Conservation (phyloP, 1,284 basidiomycete species). For the Apiotrichum mycotoxinovorans region DNA sequence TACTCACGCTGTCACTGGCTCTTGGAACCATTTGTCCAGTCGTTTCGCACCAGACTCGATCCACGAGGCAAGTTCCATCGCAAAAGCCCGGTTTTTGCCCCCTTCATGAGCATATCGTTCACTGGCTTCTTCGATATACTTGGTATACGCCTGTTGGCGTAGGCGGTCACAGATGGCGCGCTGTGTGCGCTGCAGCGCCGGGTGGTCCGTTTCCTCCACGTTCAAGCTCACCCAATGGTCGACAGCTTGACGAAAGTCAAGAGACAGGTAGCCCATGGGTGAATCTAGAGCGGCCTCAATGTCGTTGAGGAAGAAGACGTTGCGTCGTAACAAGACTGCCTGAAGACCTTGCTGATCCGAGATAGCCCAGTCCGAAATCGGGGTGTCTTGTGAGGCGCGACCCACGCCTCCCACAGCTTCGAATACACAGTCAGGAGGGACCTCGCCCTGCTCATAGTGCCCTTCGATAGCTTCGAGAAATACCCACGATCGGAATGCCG, state of each 20-base stretch:
- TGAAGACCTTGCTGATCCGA: conserved; percentile 56
- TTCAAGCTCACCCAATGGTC: conserved; percentile 65
- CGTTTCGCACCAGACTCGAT: conserved; percentile 79
- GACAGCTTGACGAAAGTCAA: conserved; percentile 68
- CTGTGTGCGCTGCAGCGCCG: conserved; percentile 47
- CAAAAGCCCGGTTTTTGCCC: conserved; percentile 33
- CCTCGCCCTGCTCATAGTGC: conserved; percentile 83
- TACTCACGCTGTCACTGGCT: conserved; percentile 71
- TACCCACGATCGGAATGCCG: conserved; percentile 70
- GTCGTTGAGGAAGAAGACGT: conserved; percentile 31
- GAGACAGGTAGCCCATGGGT: conserved; percentile 49
- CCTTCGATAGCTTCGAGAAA: conserved; percentile 84
- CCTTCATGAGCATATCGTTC: conserved; percentile 38
- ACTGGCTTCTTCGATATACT: conserved; percentile 66
- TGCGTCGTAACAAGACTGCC: conserved; percentile 21
- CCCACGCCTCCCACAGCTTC: conserved; percentile 75
- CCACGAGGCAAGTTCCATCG: conserved; percentile 76
- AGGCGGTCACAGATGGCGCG: conserved; percentile 68
- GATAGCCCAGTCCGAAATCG: conserved; percentile 71
- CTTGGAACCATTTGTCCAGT: conserved; percentile 72
- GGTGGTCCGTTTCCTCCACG: conserved; percentile 54
- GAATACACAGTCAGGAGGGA: conserved; percentile 89
- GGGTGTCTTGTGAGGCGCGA: conserved; percentile 66
- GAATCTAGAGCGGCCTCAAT: conserved; percentile 25
- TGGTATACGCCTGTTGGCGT: conserved; percentile 63